phyloP scores from a whole-genome alignment of 805 yeast genomes.

The Ogataea degrootiae region DNA sequence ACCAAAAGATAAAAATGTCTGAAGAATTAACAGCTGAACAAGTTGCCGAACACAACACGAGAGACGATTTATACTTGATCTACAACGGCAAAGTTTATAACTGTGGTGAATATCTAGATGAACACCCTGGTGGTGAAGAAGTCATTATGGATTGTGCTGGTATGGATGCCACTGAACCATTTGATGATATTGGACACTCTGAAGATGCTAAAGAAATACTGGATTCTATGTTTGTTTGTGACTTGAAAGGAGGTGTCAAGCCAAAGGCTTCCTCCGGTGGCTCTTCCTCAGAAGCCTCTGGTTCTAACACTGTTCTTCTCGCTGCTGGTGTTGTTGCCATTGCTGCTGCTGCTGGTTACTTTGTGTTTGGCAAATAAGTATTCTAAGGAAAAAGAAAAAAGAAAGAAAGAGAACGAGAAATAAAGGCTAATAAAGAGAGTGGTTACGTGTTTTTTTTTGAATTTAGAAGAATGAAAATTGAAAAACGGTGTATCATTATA shows the following conservation, averaged over 20 bases:
- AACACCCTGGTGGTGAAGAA: constrained; percentile 74
- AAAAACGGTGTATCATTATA: no score
- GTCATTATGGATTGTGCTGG: constrained; percentile 81
- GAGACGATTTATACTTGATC: constrained; percentile 80
- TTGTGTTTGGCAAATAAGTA: constrained; percentile 19
- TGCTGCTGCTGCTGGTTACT: constrained; percentile 41
- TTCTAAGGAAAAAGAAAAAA: background rate
- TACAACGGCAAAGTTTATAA: constrained; percentile 78
- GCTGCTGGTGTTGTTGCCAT: constrained; percentile 33
- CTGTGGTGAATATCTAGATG: constrained; percentile 61
- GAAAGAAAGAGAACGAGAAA: no score
- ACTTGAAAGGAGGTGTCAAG: constrained; percentile 61
- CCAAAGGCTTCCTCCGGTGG: constrained; percentile 19
- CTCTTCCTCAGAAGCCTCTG: constrained; percentile 8
- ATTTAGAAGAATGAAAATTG: no score
- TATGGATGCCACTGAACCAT: constrained; percentile 65
- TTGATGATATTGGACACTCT: constrained; percentile 92
- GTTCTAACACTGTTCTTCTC: constrained; percentile 20
- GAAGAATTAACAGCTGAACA: constrained; percentile 60
- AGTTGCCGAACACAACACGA: constrained; percentile 66
- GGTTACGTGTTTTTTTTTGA: no score
- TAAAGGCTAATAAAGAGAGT: no score
- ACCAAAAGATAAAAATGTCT: constrained; percentile 31
- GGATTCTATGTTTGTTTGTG: constrained; percentile 67
- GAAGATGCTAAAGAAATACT: constrained; percentile 88